Conservation (phyloP, 192 early-diverging fungal species). For the Linnemannia exigua region DNA sequence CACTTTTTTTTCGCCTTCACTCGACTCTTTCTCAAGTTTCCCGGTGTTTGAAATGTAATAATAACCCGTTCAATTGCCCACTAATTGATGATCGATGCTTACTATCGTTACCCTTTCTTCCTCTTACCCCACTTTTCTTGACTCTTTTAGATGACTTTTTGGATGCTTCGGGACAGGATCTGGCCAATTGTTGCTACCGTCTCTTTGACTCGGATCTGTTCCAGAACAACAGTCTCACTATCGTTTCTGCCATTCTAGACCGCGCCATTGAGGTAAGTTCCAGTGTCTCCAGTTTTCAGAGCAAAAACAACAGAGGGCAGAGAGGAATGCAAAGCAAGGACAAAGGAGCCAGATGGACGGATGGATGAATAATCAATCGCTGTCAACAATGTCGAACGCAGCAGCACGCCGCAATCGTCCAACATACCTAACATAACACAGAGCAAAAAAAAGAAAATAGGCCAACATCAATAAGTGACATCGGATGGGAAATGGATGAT, state of each 20-base stretch:
- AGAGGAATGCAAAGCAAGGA: not conserved
- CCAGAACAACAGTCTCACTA: conserved; percentile 39
- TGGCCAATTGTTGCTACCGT: conserved; percentile 63
- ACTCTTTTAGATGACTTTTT: conserved; percentile 63
- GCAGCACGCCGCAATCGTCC: not conserved
- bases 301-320: not conserved
- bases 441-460: not conserved
- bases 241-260: conserved; percentile 35
- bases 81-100: not conserved
- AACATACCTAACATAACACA: not conserved
- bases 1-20: not conserved
- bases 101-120: conserved; percentile 6
- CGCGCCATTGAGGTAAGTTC: conserved; percentile 44
- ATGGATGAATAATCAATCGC: not conserved
- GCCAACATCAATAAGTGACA: not conserved
- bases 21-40: not conserved
- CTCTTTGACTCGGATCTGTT: conserved; percentile 66
- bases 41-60: not conserved
- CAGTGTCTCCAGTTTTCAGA: not conserved
- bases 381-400: not conserved
- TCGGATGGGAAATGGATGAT: not conserved
- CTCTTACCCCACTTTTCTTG: not conserved
- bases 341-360: not conserved
- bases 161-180: conserved; percentile 46
- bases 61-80: not conserved